Percentiles rank a stretch among this genome's conserved stretches.
Evolutionary conservation across 495 filamentous ascomycete species (phyloP).

Genomic region (Neurospora terricola): DNA sequence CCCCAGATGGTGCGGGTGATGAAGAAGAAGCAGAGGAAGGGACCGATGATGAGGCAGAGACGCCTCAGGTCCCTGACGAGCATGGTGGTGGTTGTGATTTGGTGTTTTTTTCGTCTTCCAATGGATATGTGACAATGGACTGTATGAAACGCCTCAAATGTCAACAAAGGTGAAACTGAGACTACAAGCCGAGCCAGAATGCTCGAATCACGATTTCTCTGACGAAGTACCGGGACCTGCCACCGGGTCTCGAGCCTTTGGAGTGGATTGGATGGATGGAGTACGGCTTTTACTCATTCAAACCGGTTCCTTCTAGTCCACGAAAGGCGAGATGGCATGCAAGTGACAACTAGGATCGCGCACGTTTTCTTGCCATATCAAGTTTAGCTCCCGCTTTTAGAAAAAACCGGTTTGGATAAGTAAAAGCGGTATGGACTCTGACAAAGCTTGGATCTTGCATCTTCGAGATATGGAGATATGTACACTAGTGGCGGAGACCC

Average conservation of each 20-base stretch:
- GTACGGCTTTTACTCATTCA: too few species aligned
- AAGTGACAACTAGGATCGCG: too few species aligned
- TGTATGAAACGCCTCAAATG: background rate
- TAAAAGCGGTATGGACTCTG: background rate
- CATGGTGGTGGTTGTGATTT: conserved; percentile 12
- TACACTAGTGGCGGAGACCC: background rate
- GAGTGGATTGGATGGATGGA: background rate
- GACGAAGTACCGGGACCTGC: background rate
- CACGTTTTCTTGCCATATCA: too few species aligned
- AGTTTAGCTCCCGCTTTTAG: too few species aligned
- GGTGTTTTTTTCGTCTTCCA: background rate
- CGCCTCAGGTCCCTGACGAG: conserved; percentile 24
- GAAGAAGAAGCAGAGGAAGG: conserved; percentile 14
- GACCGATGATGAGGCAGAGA: conserved; percentile 15
- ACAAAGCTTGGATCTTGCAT: background rate
- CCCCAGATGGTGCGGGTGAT: conserved; percentile 17
- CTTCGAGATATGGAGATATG: background rate
- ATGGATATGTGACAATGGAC: background rate
- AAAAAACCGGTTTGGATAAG: too few species aligned
- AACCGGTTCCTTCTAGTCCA: too few species aligned
- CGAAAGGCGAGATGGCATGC: too few species aligned
- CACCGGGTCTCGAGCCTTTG: background rate
- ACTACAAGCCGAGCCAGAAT: background rate
- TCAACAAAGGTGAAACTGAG: background rate
- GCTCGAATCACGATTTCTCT: background rate